Evolutionary conservation across 139 green algal genomes (phyloP), one percentile per base, ranked within the genome.

Genomic region (Chlorella sp.): DNA sequence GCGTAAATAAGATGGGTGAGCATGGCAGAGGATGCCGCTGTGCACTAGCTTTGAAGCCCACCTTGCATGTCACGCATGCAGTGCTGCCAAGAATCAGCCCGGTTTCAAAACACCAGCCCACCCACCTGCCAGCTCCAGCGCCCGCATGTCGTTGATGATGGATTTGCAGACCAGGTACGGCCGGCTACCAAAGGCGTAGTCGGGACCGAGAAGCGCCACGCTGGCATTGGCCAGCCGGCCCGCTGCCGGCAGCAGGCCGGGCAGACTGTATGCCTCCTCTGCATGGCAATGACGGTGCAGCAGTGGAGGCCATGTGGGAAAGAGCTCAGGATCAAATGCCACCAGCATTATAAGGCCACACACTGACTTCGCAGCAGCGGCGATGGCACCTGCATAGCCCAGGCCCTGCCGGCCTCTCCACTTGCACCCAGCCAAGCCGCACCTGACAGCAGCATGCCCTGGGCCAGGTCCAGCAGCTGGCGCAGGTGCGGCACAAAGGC

Each of bases 161-260:
- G 82, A 89, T 57, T 92, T 92, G 88, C 91, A 95, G 23, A 81
- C 78, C 36, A 75, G 47, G 88, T 98, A 98, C 44, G 91, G 81
- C 2, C 74, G 28, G 17, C 72, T 91, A 38, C 95, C 96, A 21
- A 93, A 92, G 0, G 78, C 85, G 57, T 98, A 92, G 76, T 99
- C 96, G 11, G 96, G 96, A 0, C 96, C 96, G 38, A 98, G 89
- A 56, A 96, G 91, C 25, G 92, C 95, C 26, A 99, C 94, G 55
- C 96, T 88, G 18, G 96, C 93, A 76, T 99, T 99, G 67, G 94
- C 96, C 39, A 99, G 84, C 32, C 94, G 94, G 0, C 94, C 96
- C n/a, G 92, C 88, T 0, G 86, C 88, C 15, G 94, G 88, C 20
- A 91, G 89, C 60, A 98, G 84, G 41, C 91, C 90, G 2, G 91